These are phyloP conservation scores for Cytospora piceicola DNA, from an alignment of 2,329 filamentous ascomycete genomes.

Conservation along the genomic window DNA sequence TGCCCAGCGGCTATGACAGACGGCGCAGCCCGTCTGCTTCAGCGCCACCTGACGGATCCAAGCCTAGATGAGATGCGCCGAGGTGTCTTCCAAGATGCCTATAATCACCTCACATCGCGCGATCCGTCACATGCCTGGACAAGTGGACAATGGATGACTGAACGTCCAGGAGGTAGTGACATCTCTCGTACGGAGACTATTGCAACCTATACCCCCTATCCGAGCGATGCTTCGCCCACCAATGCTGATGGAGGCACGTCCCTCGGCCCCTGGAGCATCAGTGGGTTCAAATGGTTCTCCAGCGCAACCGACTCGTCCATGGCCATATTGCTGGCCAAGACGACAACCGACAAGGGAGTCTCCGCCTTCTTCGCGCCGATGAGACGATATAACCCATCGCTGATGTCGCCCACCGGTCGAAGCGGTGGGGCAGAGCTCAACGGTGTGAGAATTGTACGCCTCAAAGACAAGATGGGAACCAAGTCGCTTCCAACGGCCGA, in stretches of 20 bases:
- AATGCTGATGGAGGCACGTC: slow-evolving; percentile 38
- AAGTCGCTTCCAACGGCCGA: slow-evolving; percentile 73
- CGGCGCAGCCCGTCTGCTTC: slow-evolving; percentile 58
- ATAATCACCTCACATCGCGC: slow-evolving; percentile 56
- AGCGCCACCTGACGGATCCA: slow-evolving; percentile 45
- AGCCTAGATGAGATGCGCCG: slow-evolving; percentile 38
- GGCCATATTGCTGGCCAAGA: slow-evolving; percentile 66
- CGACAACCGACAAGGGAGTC: slow-evolving; percentile 51
- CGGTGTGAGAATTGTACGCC: slow-evolving; percentile 67
- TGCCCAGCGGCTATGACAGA: slow-evolving; percentile 72
- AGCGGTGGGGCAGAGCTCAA: slow-evolving; percentile 55
- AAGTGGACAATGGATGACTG: slow-evolving; percentile 79
- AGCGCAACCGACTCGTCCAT: slow-evolving; percentile 68
- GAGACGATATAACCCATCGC: slow-evolving; percentile 45
- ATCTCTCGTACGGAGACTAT: slow-evolving; percentile 70
- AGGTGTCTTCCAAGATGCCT: slow-evolving; percentile 56
- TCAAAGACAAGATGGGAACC: slow-evolving; percentile 76
- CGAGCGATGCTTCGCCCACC: slow-evolving; percentile 33
- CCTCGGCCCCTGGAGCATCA: slow-evolving; percentile 63
- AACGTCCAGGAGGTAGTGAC: slow-evolving; percentile 70
- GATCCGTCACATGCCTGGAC: slow-evolving; percentile 64
- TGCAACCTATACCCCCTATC: slow-evolving; percentile 43
- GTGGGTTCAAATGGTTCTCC: slow-evolving; percentile 75
- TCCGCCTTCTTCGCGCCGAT: slow-evolving; percentile 70
- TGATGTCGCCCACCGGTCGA: slow-evolving; percentile 28